phyloP scores from a whole-genome alignment of 1,284 basidiomycete genomes.

The Naganishia cerealis region DNA sequence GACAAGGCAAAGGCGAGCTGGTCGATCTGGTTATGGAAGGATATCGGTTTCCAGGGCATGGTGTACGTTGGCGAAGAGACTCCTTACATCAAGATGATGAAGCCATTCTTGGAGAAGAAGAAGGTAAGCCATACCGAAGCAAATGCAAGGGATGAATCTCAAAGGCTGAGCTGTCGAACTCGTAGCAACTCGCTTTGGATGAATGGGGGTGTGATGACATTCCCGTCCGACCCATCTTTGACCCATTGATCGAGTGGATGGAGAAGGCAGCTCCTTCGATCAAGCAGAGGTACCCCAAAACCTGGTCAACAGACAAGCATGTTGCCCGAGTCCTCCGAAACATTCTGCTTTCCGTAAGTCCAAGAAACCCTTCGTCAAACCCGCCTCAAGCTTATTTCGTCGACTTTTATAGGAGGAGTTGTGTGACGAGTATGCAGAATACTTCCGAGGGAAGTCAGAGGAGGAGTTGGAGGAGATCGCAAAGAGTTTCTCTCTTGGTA shows the following conservation, averaged over 20 bases:
- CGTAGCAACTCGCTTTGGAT: constrained; percentile 62
- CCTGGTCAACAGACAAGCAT: constrained; percentile 40
- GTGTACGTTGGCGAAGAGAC: constrained; percentile 67
- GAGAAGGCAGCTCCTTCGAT: constrained; percentile 49
- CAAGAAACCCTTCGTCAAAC: neutral
- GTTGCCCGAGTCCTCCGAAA: constrained; percentile 63
- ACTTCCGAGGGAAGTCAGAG: constrained; percentile 61
- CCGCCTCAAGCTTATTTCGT: too few relatives aligned
- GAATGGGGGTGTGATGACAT: constrained; percentile 61
- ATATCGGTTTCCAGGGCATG: constrained; percentile 57
- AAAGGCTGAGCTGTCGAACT: neutral
- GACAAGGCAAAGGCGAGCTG: constrained; percentile 65
- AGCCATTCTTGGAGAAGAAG: constrained; percentile 65
- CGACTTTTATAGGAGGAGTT: constrained; percentile 57
- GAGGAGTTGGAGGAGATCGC: constrained; percentile 65
- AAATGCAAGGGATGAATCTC: neutral
- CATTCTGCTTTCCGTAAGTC: constrained; percentile 61
- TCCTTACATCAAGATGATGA: constrained; percentile 67
- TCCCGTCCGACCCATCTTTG: constrained; percentile 61
- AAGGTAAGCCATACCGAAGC: constrained; percentile 36
- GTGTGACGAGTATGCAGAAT: constrained; percentile 65
- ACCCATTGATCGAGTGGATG: constrained; percentile 63
- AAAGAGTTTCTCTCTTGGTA: constrained; percentile 61
- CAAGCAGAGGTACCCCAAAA: constrained; percentile 49
- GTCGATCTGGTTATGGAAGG: constrained; percentile 82